Evolutionary conservation across 768 basidiomycete genomes (phyloP), one percentile per base, ranked within the genome.

Genomic region (Rickenella mellea): DNA sequence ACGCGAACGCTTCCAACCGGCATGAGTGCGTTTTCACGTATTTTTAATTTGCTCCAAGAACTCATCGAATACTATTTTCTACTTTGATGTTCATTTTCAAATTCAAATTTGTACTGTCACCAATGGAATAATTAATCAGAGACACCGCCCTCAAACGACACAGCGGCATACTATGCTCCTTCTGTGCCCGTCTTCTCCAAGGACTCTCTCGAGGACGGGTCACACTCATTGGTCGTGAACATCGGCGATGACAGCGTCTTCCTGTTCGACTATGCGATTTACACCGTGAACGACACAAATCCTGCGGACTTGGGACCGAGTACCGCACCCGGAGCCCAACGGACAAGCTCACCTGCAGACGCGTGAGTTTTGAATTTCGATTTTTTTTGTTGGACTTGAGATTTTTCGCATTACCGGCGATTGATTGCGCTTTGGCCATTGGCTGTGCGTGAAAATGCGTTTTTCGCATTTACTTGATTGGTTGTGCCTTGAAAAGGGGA

Each of bases 191-290:
- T 72, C 2, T 67, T 73, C 53, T 48, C 61, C 22, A 53, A 54
- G 27, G 32, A 42, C 21, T 58, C 52, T 14, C 53, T 76, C 11
- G 10, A 57, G n/a, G 60, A 68, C 15, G 59, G 49, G 2, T 55
- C 58, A 2, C 75, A 78, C 51, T 44, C 60, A 37, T 53, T 79
- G 14, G 52, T 56, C n/a, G 55, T 75, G 27, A 60, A 60, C 38
- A 55, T 77, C 43, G 68, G 60, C 11, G 59, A 61, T 20, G 64
- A 64, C 40, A 73, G 71, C 10, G 62, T 65, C 5, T 70, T 77
- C 45, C 46, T 73, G 2, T 68, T 77, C 38, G 71, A 76, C 52
- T 68, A 68, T 46, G 54, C 73, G 22, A 49, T 71, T 6, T 70
- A 70, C 44, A 70, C 56, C 19, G 45, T 52, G 20, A 50, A 43